Base-by-base conservation (phyloP, 345 rosid genomes). In the Populus ilicifolia region DNA sequence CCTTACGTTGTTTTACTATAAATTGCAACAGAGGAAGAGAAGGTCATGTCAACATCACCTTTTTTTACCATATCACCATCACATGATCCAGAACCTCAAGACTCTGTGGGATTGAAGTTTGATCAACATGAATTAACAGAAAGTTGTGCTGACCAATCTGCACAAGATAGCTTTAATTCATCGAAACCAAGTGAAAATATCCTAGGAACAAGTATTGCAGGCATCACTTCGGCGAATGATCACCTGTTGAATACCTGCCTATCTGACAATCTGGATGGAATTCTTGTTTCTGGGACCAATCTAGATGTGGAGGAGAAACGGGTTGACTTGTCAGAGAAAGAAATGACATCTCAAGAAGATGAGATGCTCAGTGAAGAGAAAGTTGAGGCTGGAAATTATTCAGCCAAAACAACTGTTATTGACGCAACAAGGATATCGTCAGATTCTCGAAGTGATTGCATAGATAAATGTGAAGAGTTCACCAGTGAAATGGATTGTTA, bases 1-100 rank as follows among this genome's bases (percentile, higher is more conserved):
- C 59, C 18, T 44, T 62, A 18, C 6, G 16, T 59, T 48, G 14
- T 41, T 74, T 74, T 30, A 1, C 39, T 33, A 3, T 65, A 65
- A 64, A 43, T 25, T 69, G 78, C 41, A 38, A 43, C 83, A 86
- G 87, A 82, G 67, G 64, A 80, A 25, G 76, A 48, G 29, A 75
- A 36, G 44, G 27, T 52, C 59, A 52, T 33, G 16, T 5, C 30
- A 50, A 76, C 27, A 41, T 66, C 81, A 74, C 23, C 38, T 67
- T 48, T 30, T 52, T 72, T 61, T 46, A 35, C 79, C 30, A 38
- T 18, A 59, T 75, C 76, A 30, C 17, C 71, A 3, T 38, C 80
- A 63, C 10, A 66, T 27, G 72, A 79, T 75, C 54, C 27, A 25
- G 83, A 79, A 61, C 74, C 65, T 75, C 75, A 61, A 46, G 80